These are phyloP conservation scores for Monocercomonoides exilis DNA, from an alignment of 78 protist genomes.

Conservation along the genomic window DNA sequence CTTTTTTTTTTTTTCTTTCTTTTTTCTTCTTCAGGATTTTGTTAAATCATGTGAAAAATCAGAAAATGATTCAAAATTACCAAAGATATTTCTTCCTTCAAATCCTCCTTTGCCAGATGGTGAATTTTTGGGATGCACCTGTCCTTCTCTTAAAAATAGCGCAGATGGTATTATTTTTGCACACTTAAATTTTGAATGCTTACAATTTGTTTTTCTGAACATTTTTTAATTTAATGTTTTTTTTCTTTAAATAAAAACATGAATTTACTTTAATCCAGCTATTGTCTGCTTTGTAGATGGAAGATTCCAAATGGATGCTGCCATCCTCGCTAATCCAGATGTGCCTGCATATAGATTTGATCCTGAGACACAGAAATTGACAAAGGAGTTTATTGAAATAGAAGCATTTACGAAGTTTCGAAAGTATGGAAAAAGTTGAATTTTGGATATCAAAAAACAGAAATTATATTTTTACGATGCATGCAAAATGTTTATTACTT, in stretches of 20 bases:
- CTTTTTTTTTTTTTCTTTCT: not conserved
- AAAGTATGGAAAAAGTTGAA: no score
- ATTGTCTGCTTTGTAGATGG: slow-evolving; percentile 2
- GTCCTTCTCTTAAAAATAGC: not conserved
- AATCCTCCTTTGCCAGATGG: slow-evolving; percentile 1
- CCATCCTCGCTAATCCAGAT: not conserved
- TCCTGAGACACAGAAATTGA: not conserved
- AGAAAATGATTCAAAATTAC: not conserved
- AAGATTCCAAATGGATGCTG: not conserved
- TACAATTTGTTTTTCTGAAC: no score
- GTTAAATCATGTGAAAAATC: no score
- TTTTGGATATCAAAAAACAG: no score
- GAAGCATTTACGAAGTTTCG: not conserved
- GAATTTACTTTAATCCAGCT: no score
- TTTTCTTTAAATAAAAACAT: no score
- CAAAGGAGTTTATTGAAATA: not conserved
- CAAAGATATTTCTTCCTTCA: not conserved
- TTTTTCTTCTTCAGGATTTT: not conserved
- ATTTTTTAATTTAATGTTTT: no score
- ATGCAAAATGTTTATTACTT: no score
- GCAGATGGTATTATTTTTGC: not conserved
- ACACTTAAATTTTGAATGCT: no score
- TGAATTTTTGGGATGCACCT: slow-evolving; percentile 3
- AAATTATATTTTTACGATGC: no score
- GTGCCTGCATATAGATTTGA: not conserved